Evolutionary conservation across 2,329 filamentous ascomycete genomes (phyloP).

Genomic region (Exophiala aquamarina): DNA sequence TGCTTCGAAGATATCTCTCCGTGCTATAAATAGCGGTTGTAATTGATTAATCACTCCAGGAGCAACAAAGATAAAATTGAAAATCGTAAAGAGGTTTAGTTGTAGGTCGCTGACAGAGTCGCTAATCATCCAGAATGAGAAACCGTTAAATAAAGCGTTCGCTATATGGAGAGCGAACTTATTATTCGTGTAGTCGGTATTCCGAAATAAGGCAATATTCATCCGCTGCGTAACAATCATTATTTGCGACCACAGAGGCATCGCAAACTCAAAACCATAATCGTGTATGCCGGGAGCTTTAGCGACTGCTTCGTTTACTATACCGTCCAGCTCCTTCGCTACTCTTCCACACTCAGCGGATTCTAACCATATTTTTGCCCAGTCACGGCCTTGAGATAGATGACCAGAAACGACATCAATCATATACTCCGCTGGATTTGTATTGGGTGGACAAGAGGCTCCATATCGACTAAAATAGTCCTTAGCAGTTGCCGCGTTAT

Average conservation of each 20-base stretch:
- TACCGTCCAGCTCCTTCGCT: slow-evolving; percentile 54
- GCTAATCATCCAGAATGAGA: slow-evolving; percentile 67
- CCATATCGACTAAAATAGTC: slow-evolving; percentile 59
- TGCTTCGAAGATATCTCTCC: slow-evolving; percentile 66
- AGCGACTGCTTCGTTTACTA: slow-evolving; percentile 45
- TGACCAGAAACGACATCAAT: slow-evolving; percentile 60
- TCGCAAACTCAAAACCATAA: slow-evolving; percentile 63
- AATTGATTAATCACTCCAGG: slow-evolving; percentile 75
- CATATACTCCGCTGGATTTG: slow-evolving; percentile 55
- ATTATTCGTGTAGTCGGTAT: slow-evolving; percentile 60
- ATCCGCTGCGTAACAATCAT: slow-evolving; percentile 2
- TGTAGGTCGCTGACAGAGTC: slow-evolving; percentile 63
- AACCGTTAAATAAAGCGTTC: slow-evolving; percentile 67
- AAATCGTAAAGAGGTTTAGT: slow-evolving; percentile 71
- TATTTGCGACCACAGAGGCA: slow-evolving; percentile 57
- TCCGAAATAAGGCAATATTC: slow-evolving; percentile 37
- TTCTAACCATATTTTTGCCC: slow-evolving; percentile 60
- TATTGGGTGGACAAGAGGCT: slow-evolving; percentile 57
- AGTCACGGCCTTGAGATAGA: slow-evolving; percentile 61
- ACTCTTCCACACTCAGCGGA: slow-evolving; percentile 52
- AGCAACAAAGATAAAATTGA: slow-evolving; percentile 73
- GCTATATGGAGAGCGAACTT: slow-evolving; percentile 64
- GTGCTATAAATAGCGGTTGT: slow-evolving; percentile 68
- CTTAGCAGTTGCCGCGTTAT: slow-evolving; percentile 68
- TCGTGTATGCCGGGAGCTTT: slow-evolving; percentile 41